A percentile compares a stretch with the other conserved stretches of the same genome.
Evolutionary conservation across 495 filamentous ascomycete genomes (phyloP).

Genomic region (Chaetomium cochliodes): DNA sequence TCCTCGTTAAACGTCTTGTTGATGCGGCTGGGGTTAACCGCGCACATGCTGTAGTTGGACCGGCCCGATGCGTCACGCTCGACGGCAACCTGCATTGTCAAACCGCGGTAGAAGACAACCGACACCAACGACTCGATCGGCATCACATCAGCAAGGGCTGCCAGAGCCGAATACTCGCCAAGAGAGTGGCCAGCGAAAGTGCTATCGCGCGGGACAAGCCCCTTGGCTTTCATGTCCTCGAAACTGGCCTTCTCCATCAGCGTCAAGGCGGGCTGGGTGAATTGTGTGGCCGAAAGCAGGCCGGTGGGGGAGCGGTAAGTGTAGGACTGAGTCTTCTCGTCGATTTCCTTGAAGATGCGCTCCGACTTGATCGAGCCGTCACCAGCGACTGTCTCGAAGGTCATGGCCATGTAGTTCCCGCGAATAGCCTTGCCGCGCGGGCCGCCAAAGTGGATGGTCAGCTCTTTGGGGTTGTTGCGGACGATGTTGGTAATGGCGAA

Average conservation of each 20-base stretch:
- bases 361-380: conserved; percentile 95
- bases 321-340: conserved; percentile 88
- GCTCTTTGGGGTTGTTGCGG: conserved; percentile 98
- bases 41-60: conserved; percentile 98
- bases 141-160: conserved; percentile 96
- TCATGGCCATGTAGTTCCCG: conserved; percentile 99
- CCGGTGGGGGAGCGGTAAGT: conserved; percentile 95
- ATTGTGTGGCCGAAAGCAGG: conserved; percentile 95
- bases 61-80: conserved; percentile 90
- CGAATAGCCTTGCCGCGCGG: conserved; percentile 95
- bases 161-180: conserved; percentile 96
- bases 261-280: conserved; percentile 95
- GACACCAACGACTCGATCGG: conserved; percentile 97
- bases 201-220: conserved; percentile 91
- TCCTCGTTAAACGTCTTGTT: conserved; percentile 97
- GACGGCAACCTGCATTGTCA: conserved; percentile 99
- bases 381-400: conserved; percentile 89
- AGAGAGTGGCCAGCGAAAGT: conserved; percentile 97
- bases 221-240: conserved; percentile 97
- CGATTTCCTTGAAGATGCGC: conserved; percentile 98
- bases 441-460: conserved; percentile 97
- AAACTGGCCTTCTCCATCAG: conserved; percentile 99
- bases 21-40: conserved; percentile 95
- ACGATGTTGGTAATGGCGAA: conserved; percentile 98
- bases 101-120: conserved; percentile 96